Conservation (phyloP, 371 early-diverging fungal species). For the Mucor plumbeus region DNA sequence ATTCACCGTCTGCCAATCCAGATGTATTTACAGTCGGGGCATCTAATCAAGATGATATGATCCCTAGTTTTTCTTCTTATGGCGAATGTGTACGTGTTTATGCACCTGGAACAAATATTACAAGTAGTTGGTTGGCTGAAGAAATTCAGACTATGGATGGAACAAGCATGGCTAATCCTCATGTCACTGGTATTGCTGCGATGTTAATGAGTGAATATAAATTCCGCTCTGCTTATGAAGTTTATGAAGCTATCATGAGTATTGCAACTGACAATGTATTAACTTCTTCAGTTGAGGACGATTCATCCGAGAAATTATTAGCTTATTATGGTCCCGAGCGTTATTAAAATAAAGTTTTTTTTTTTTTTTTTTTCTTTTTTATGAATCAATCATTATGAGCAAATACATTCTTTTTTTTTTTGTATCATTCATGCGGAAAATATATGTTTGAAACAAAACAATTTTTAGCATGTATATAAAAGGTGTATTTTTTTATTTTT, state of each 20-base stretch:
- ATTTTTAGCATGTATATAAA: not conserved
- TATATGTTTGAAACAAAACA: not conserved
- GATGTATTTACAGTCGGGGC: constrained; percentile 77
- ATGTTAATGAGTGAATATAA: constrained; percentile 35
- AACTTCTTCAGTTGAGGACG: constrained; percentile 1
- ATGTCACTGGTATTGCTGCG: constrained; percentile 63
- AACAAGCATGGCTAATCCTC: constrained; percentile 79
- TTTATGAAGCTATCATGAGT: constrained; percentile 26
- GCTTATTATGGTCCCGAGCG: constrained; percentile 24
- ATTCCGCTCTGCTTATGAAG: constrained; percentile 23
- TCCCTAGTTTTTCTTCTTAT: constrained; percentile 57
- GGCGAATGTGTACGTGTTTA: constrained; percentile 67
- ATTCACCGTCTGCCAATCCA: constrained; percentile 67
- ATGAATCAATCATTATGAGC: not conserved
- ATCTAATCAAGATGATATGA: constrained; percentile 44
- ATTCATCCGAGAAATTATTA: not conserved
- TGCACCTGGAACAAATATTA: constrained; percentile 57
- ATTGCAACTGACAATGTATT: constrained; percentile 26
- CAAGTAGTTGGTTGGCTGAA: constrained; percentile 55
- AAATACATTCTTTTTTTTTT: too few relatives aligned
- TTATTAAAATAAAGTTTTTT: not conserved
- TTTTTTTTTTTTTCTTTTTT: too few relatives aligned
- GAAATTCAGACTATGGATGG: constrained; percentile 59
- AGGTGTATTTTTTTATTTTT: not conserved
- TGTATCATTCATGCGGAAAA: not conserved